These are phyloP conservation scores for Metrosideros polymorpha DNA, from an alignment of 441 rosid species.

Conservation along the genomic window DNA sequence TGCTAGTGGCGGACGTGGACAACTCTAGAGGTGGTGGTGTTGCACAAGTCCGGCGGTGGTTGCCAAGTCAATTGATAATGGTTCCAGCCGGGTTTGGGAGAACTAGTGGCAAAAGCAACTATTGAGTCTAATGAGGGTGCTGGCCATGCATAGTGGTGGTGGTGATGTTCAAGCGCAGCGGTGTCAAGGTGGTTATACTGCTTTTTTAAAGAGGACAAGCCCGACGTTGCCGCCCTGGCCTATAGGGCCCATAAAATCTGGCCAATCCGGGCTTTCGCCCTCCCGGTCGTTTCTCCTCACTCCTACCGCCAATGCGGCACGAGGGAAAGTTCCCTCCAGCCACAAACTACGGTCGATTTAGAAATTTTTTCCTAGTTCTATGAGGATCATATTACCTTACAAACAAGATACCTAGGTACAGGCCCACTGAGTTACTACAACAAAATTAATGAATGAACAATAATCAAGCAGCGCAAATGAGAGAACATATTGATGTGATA, in stretches of 20 bases:
- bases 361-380: background rate
- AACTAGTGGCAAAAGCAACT: background rate
- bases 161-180: background rate
- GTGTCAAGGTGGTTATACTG: accelerated
- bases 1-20: background rate
- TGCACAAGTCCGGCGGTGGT: background rate
- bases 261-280: background rate
- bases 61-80: too few species aligned
- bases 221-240: background rate
- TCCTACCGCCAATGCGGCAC: background rate
- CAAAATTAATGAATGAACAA: too few species aligned
- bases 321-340: background rate
- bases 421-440: background rate
- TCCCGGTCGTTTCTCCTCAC: background rate
- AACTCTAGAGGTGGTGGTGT: background rate
- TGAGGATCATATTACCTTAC: background rate
- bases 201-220: background rate
- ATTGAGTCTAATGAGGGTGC: too few species aligned
- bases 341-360: background rate
- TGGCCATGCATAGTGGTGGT: background rate
- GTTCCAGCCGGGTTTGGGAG: too few species aligned
- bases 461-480: background rate
- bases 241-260: too few species aligned
- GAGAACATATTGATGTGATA: background rate
- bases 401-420: background rate